Evolutionary conservation across 163 green algal species (phyloP).

Genomic region (Scenedesmus sp.): DNA sequence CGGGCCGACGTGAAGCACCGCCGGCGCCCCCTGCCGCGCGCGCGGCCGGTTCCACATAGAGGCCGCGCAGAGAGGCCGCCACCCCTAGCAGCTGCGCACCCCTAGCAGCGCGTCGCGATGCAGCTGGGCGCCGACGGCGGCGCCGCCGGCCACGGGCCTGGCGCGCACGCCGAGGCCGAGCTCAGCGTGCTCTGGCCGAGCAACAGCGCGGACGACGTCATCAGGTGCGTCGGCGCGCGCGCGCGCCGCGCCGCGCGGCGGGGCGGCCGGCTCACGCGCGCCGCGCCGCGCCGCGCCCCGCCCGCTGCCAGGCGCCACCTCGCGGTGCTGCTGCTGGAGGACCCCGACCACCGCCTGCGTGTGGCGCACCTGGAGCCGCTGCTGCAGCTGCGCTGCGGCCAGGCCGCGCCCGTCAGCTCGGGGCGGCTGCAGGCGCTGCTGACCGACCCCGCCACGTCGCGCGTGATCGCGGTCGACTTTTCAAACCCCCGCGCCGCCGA

Average conservation of each 20-base stretch:
- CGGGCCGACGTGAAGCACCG: too few relatives aligned
- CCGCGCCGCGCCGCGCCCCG: background rate
- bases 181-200: conserved; percentile 1
- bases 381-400: conserved; percentile 26
- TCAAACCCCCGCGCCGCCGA: conserved; percentile 8
- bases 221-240: conserved; percentile 1
- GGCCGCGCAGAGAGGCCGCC: too few relatives aligned
- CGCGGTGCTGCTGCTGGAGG: conserved; percentile 29
- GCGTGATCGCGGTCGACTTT: conserved; percentile 28
- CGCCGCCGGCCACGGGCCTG: too few relatives aligned
- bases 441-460: conserved; percentile 5
- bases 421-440: conserved; percentile 20
- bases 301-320: conserved; percentile 5
- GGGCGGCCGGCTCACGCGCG: too few relatives aligned
- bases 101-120: too few relatives aligned
- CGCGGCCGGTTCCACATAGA: too few relatives aligned
- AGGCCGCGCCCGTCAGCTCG: background rate
- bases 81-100: too few relatives aligned
- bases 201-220: conserved; percentile 17
- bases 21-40: too few relatives aligned
- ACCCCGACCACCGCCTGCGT: conserved; percentile 42
- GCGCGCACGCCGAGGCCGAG: background rate
- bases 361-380: conserved; percentile 34
- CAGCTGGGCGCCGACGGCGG: too few relatives aligned
- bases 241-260: too few relatives aligned